Evolutionary conservation across 176 grass and related monocot species (phyloP).

Genomic region (Eleusine indica): DNA sequence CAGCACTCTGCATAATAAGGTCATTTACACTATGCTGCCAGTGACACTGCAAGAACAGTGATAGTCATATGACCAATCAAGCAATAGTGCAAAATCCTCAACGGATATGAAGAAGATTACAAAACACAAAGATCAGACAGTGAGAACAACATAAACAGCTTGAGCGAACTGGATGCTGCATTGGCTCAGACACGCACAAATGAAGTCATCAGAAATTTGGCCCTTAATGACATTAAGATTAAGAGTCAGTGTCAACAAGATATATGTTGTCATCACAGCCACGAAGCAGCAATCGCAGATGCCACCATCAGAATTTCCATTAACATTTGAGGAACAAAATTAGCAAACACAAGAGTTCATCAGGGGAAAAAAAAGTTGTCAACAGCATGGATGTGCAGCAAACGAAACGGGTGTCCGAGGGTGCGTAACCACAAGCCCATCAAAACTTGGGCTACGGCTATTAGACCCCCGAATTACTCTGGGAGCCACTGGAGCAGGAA

Average conservation of each 20-base stretch:
- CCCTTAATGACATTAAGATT: conserved; percentile 44
- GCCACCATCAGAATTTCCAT: neutral
- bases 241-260: conserved; percentile 47
- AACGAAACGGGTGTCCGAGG: conserved; percentile 13
- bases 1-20: neutral
- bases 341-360: neutral
- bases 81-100: neutral
- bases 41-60: neutral
- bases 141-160: neutral
- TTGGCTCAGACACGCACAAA: conserved; percentile 83
- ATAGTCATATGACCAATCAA: neutral
- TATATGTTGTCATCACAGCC: conserved; percentile 64
- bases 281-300: conserved; percentile 14
- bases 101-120: neutral
- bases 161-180: neutral
- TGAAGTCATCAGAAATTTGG: conserved; percentile 62
- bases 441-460: neutral
- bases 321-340: neutral
- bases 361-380: neutral
- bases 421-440: conserved; percentile 48
- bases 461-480: conserved; percentile 33
- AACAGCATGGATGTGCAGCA: neutral
- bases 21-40: conserved; percentile 15
- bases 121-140: neutral
- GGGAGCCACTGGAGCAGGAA: conserved; percentile 22